Conservation (phyloP, 2,329 filamentous ascomycete genomes). For the Beauveria sp. region DNA sequence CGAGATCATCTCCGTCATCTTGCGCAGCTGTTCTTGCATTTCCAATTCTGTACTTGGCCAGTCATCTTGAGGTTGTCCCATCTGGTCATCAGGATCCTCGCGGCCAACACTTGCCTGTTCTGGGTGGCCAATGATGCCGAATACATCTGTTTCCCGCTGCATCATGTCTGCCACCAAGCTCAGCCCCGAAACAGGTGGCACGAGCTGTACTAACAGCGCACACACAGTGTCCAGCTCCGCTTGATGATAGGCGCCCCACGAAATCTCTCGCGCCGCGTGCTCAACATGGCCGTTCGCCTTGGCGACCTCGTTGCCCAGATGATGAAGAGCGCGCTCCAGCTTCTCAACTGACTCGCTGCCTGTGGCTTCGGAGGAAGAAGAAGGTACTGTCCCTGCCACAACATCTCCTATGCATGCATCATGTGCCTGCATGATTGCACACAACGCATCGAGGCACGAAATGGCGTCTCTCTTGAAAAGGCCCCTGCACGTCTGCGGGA, state of each 20-base stretch:
- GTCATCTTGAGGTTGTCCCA: not conserved
- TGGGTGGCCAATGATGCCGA: conserved; percentile 18
- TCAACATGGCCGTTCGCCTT: conserved; percentile 6
- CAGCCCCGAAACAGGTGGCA: not conserved
- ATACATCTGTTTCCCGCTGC: conserved; percentile 13
- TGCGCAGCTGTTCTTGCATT: not conserved
- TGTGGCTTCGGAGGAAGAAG: not conserved
- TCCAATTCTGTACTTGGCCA: not conserved
- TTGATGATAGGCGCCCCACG: conserved; percentile 3
- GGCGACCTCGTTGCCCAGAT: conserved; percentile 1
- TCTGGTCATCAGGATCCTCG: not conserved
- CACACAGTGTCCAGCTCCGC: not conserved
- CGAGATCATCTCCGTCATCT: not conserved
- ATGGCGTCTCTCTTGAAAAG: conserved; percentile 2
- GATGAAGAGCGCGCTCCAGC: not conserved
- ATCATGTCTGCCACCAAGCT: conserved; percentile 8
- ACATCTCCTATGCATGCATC: not conserved
- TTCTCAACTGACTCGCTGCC: not conserved
- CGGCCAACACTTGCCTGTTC: not conserved
- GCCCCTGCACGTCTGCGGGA: conserved; percentile 6
- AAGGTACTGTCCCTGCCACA: not conserved
- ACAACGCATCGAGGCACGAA: not conserved
- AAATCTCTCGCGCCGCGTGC: conserved; percentile 6
- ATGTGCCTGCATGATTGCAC: not conserved
- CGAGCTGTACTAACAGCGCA: not conserved